Percentiles rank a stretch among this genome's conserved stretches.
Conservation (phyloP, 1,139 yeast genomes). For the Candida tunisiensis region DNA sequence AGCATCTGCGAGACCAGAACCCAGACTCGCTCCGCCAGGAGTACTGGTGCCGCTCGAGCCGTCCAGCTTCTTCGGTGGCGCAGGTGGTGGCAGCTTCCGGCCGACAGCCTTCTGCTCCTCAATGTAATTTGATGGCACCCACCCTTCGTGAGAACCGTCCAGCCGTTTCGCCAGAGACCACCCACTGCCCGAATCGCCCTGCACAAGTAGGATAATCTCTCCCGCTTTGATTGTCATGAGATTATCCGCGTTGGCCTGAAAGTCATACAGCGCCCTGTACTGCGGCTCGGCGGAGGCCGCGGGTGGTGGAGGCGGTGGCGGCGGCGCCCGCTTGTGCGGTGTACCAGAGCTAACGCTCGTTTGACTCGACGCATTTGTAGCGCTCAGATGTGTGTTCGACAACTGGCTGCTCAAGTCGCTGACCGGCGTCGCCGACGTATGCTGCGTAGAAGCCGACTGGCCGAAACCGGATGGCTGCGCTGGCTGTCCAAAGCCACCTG, state of each 20-base stretch:
- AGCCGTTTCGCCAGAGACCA: conserved; percentile 81
- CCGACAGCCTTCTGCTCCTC: conserved; percentile 25
- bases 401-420: conserved; percentile 1
- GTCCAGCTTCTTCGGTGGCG: conserved; percentile 14
- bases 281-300: conserved; percentile 56
- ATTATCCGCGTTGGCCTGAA: conserved; percentile 72
- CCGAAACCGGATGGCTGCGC: no score
- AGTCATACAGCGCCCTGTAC: conserved; percentile 77
- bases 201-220: conserved; percentile 53
- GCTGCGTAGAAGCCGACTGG: conserved; percentile 12
- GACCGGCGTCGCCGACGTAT: conserved; percentile 7
- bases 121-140: conserved; percentile 93
- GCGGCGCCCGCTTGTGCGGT: conserved; percentile 4
- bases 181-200: conserved; percentile 62
- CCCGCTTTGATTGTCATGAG: conserved; percentile 65
- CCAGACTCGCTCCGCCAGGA: conserved; percentile 20
- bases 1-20: conserved; percentile 62
- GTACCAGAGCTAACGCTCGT: conserved; percentile 3
- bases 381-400: no score
- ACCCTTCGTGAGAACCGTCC: conserved; percentile 72
- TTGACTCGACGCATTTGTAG: no score
- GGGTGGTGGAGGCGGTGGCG: conserved; percentile 35
- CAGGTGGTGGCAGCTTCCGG: conserved; percentile 13
- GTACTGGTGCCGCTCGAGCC: conserved; percentile 7
- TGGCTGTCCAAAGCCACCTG: no score